Percentiles rank a stretch among this genome's conserved stretches.
Conservation (phyloP, 164 flowering plant species). For the Malania oleifera region DNA sequence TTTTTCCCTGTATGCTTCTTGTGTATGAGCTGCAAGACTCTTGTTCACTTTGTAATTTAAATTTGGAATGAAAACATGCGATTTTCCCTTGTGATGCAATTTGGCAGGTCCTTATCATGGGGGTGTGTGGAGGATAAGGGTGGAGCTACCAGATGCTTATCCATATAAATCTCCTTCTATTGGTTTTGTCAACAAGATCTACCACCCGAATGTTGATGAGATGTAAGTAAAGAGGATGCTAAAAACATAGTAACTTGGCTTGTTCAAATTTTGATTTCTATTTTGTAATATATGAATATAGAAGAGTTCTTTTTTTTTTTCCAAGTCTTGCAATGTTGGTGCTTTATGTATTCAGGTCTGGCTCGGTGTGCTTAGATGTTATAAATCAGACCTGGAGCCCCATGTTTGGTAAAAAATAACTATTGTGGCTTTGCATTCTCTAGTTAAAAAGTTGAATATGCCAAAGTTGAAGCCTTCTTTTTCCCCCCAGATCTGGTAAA, state of each 20-base stretch:
- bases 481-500: conserved; percentile 80
- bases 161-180: conserved; percentile 96
- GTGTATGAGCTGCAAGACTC: too few relatives aligned
- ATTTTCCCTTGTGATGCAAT: conserved; percentile 10
- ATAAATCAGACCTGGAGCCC: conserved; percentile 99
- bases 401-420: conserved; percentile 98
- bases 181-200: conserved; percentile 92
- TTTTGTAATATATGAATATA: too few relatives aligned
- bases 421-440: too few relatives aligned
- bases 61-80: too few relatives aligned
- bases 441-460: too few relatives aligned
- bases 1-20: too few relatives aligned
- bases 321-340: too few relatives aligned
- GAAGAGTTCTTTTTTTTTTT: too few relatives aligned
- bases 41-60: too few relatives aligned
- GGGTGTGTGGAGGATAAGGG: conserved; percentile 91
- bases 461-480: too few relatives aligned
- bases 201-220: conserved; percentile 98
- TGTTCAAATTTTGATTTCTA: neutral
- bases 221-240: conserved; percentile 48
- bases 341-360: conserved; percentile 99
- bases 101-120: conserved; percentile 81
- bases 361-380: conserved; percentile 95
- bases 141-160: conserved; percentile 96
- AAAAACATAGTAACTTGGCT: neutral